Base-by-base conservation (phyloP, 495 filamentous ascomycete species). In the Platismatia glauca region DNA sequence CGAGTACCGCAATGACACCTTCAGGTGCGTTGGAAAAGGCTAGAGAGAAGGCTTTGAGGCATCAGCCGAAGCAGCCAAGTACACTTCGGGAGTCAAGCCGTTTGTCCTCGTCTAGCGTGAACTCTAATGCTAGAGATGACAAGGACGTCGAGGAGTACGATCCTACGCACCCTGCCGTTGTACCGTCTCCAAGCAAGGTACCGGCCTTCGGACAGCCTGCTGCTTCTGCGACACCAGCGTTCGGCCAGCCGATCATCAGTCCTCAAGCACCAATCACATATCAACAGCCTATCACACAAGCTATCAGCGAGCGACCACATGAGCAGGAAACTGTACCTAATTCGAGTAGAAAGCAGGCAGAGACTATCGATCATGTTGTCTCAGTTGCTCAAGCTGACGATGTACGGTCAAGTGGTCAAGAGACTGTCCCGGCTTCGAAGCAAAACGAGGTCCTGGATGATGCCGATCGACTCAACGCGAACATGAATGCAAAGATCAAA, bases 11-110 rank as follows among this genome's bases (percentile, higher is more conserved):
- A 4, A 66, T 66, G 55, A 48, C 66, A 38, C 66, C 70, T 31
- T 61, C 68, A 16, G 64, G 68, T 37, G 69, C 71, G n/a, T 65
- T 75, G 20, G 71, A 69, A 12, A 68, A 71, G 31, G 74, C 68
- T 43, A 75, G 77, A 33, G 69, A 69, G 22, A 71, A 72, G 33
- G 77, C 76, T 4, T 71, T 77, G 58, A 74, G 72, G 38, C 75
- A 78, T 68, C 78, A 76, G 46, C 78, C 78, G 0, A 79, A 79
- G 65, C 77, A 73, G 9, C 76, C 76, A 2, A 81, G 78, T 63
- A 72, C 76, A 9, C 74, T 81, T 57, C 76, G 77, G 41, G 73
- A 74, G 56, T 62, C 72, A 18, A 73, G 72, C 57, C 74, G 72
- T 1, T 73, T 75, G 24, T 73, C 76, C 0, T 74, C 68, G 53